phyloP scores from a whole-genome alignment of 805 yeast species.

The Lipomyces kockii region DNA sequence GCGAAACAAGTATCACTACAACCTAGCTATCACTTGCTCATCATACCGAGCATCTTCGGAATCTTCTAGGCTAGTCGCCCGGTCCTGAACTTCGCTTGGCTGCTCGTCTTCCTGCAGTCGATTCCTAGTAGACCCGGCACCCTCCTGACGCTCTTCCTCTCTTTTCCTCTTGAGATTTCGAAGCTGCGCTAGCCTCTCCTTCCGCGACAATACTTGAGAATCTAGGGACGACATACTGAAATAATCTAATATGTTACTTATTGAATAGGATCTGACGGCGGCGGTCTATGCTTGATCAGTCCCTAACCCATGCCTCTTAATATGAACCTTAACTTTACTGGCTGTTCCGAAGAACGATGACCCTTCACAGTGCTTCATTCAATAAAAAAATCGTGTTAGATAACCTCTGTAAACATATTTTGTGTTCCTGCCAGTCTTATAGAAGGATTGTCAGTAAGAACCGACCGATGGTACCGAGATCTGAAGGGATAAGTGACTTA shows the following conservation, averaged over 20 bases:
- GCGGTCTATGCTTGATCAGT: neutral
- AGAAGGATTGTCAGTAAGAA: no score
- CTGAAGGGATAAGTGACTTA: no score
- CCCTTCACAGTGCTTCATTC: no score
- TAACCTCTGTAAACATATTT: no score
- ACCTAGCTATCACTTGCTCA: neutral
- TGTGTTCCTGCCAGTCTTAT: no score
- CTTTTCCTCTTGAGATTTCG: constrained; percentile 40
- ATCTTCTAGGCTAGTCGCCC: neutral
- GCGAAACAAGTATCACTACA: neutral
- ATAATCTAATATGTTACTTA: neutral
- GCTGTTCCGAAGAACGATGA: no score
- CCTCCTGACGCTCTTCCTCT: constrained; percentile 14
- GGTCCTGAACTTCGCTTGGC: neutral
- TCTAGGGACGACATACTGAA: constrained; percentile 36
- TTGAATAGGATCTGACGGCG: neutral
- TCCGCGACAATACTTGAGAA: constrained; percentile 42
- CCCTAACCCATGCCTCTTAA: no score
- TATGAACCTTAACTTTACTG: no score
- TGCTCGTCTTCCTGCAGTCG: neutral
- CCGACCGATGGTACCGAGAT: no score
- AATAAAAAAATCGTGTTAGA: no score
- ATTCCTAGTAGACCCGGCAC: neutral
- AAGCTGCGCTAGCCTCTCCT: constrained; percentile 44
- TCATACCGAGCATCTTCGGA: neutral